Evolutionary conservation across 805 yeast species (phyloP).

Genomic region (Candida krabiensis): DNA sequence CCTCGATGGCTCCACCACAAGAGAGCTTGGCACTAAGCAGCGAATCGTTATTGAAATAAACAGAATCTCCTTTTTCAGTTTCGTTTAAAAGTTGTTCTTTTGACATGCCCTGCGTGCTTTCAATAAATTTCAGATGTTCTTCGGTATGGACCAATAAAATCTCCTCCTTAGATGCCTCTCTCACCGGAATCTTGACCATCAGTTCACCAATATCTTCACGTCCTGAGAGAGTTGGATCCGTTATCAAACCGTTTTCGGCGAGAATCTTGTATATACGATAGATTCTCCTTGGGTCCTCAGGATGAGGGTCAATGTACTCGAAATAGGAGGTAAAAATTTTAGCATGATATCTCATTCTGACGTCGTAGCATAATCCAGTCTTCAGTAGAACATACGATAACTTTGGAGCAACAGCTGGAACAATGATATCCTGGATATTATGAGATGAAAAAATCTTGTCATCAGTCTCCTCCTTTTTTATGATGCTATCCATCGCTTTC

Average conservation of each 20-base stretch:
- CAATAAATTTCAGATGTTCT: slow-evolving; percentile 74
- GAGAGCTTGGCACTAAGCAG: slow-evolving; percentile 82
- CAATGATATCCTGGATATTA: slow-evolving; percentile 34
- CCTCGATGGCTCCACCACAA: slow-evolving; percentile 97
- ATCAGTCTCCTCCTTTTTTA: slow-evolving; percentile 8
- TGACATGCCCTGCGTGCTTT: slow-evolving; percentile 73
- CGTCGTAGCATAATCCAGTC: slow-evolving; percentile 95
- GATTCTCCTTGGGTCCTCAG: slow-evolving; percentile 96
- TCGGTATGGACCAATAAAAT: slow-evolving; percentile 81
- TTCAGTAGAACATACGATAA: slow-evolving; percentile 72
- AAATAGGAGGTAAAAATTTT: slow-evolving; percentile 87
- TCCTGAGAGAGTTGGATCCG: slow-evolving; percentile 73
- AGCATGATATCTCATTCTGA: slow-evolving; percentile 96
- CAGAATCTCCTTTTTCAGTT: slow-evolving; percentile 92
- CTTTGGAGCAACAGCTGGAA: slow-evolving; percentile 64
- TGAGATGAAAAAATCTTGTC: slow-evolving; percentile 1
- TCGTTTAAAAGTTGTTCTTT: slow-evolving; percentile 74
- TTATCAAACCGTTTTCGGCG: slow-evolving; percentile 90
- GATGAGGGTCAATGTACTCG: slow-evolving; percentile 97
- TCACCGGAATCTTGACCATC: slow-evolving; percentile 85
- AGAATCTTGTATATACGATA: slow-evolving; percentile 89
- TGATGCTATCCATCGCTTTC: not conserved
- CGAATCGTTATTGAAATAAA: slow-evolving; percentile 91
- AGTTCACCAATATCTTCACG: slow-evolving; percentile 75
- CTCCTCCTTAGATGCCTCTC: slow-evolving; percentile 88